Base-by-base conservation (phyloP, 2,329 filamentous ascomycete species). In the Sarocladiaceae sp. region DNA sequence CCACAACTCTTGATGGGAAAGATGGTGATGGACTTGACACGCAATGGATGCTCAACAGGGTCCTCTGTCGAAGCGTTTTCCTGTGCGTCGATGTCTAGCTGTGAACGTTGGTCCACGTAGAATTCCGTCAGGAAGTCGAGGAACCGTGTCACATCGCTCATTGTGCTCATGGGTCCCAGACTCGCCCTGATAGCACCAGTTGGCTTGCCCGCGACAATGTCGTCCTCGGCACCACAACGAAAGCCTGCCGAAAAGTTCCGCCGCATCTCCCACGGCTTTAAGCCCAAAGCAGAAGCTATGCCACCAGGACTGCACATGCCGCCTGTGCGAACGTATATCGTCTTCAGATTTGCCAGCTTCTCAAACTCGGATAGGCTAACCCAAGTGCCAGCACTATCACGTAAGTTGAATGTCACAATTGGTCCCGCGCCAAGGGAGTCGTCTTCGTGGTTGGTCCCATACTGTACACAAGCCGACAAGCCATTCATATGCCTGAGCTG, bases 1-100 rank as follows among this genome's bases (percentile, higher is more conserved):
- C 84, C 88, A 61, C 94, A 97, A 64, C 91, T 96, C 68, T 99
- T 99, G 63, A 99, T 92, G 0, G 94, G 94, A 62, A 91, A 99
- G 1, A 97, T 80, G 1, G 77, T 83, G 15, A 92, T 78, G 51
- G 75, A 76, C 55, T 87, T 81, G n/a, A 90, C 75, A 52, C 54
- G 58, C 7, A 71, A 53, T 44, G 51, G 12, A 28, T 18, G 25
- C 15, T 33, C n/a, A 4, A 17, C 5, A 11, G 28, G 17, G 4
- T 48, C 42, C 33, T 42, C 4, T n/a, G 26, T 18, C 3, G 6
- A 18, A 8, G 6, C 5, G n/a, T 36, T 20, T 8, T 20, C 17
- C 11, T 28, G 7, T 10, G 20, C n/a, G 3, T 3, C 5, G 18
- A 4, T 15, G 13, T 8, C 31, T 5, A 12, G 31, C 4, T 22